Base-by-base conservation (phyloP, 345 rosid genomes). In the Eutrema japonicum region DNA sequence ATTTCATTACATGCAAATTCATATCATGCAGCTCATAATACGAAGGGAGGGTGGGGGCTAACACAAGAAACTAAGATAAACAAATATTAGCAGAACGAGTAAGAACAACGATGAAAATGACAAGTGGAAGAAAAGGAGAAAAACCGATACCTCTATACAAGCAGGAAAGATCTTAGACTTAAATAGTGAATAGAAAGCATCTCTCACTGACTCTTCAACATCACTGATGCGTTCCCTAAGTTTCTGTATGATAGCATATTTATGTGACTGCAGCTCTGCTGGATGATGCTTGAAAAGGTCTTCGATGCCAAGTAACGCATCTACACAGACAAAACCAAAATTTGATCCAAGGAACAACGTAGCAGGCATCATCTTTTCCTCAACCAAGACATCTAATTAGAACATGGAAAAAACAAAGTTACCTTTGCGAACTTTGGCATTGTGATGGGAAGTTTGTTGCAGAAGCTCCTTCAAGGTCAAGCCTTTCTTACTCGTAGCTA, bases 401-500 rank as follows among this genome's bases (percentile, higher is more conserved):
- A 43, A n/a, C 66, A 56, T 48, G 38, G 3, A 33, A 46, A 5
- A 11, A 8, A 22, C 42, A 11, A 32, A 36, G 35, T 26, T 77
- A 94, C 96, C 88, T 78, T 80, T 84, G 65, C 96, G 92, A 74
- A 91, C 88, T 88, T 86, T 91, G n/a, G 87, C 73, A 75, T 82
- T 94, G 82, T 84, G 86, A 84, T 94, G 97, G 2, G 96, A 83
- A 68, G 92, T 83, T 75, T 91, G 97, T 66, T 76, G 84, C 33
- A 94, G 89, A 70, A 94, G 97, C 73, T 92, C 97, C 33, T 85
- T 73, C 78, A 94, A 79, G 68, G 96, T 87, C 84, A 91, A 79
- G n/a, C 97, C 97, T 74, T 87, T 94, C 88, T 85, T 94, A 78
- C 81, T 91, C 42, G 91, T 85, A 59, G 98, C 97, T 13, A 87